These are phyloP conservation scores for Haematococcus lacustris DNA, from an alignment of 139 green algal species.

Conservation along the genomic window DNA sequence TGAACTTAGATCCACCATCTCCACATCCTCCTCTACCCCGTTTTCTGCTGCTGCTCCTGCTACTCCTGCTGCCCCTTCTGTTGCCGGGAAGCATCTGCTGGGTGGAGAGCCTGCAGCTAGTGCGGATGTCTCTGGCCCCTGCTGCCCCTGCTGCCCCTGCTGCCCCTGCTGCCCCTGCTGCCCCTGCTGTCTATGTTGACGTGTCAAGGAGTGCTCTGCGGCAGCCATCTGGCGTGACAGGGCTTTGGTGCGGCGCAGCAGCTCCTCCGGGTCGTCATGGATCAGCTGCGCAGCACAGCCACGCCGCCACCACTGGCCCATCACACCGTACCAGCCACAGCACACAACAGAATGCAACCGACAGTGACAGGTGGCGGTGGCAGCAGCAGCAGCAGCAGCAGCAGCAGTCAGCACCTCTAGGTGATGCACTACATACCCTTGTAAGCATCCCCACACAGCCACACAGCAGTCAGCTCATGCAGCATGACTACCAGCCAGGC, in stretches of 20 bases:
- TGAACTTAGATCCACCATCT: not conserved
- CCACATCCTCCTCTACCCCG: not conserved
- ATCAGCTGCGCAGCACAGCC: constrained; percentile 8
- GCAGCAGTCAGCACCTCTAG: not conserved
- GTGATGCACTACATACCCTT: not conserved
- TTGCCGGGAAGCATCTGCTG: not conserved
- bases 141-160: too few species aligned
- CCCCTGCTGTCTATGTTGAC: too few species aligned
- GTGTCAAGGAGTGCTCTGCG: too few species aligned
- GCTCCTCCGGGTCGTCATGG: constrained; percentile 23
- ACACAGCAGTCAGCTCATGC: too few species aligned
- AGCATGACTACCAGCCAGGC: too few species aligned
- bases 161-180: too few species aligned
- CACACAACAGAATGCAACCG: not conserved
- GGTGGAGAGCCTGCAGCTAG: not conserved
- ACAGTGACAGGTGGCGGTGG: not conserved
- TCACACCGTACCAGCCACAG: not conserved
- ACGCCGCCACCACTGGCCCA: constrained; percentile 8
- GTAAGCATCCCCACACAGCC: not conserved
- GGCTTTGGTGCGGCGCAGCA: constrained; percentile 12
- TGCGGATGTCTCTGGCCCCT: not conserved
- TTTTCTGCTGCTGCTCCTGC: constrained; percentile 5
- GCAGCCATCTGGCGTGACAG: too few species aligned
- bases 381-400: not conserved
- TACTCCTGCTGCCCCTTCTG: constrained; percentile 10